These are phyloP conservation scores for Oropetium thomaeum DNA, from an alignment of 176 grass and related monocot species.

Conservation along the genomic window DNA sequence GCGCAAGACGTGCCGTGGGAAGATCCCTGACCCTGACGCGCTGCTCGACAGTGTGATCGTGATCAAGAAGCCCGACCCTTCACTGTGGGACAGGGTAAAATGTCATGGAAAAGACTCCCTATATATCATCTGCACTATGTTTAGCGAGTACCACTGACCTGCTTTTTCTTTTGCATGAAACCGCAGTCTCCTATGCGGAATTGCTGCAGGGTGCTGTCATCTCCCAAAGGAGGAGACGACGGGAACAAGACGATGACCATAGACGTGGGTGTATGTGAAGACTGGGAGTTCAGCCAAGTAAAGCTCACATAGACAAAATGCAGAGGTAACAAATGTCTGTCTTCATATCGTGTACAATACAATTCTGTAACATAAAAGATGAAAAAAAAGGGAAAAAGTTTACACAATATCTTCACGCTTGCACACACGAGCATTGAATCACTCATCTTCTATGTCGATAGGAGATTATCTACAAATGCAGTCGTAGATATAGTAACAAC, in stretches of 20 bases:
- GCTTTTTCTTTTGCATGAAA: background rate
- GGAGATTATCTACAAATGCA: constrained; percentile 5
- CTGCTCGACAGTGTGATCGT: constrained; percentile 68
- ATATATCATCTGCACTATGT: too few species aligned
- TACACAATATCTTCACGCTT: background rate
- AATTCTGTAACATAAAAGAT: background rate
- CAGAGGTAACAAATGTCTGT: constrained; percentile 9
- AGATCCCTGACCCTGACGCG: constrained; percentile 77
- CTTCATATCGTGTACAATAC: background rate
- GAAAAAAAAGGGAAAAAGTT: background rate
- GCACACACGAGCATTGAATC: background rate
- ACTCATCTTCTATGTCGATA: background rate
- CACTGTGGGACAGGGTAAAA: constrained; percentile 84
- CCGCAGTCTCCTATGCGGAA: constrained; percentile 80
- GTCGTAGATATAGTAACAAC: background rate
- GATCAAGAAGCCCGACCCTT: constrained; percentile 75
- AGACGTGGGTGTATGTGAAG: constrained; percentile 67
- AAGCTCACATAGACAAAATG: constrained; percentile 2
- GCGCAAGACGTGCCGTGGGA: constrained; percentile 72
- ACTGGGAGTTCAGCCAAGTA: constrained; percentile 60
- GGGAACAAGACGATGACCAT: constrained; percentile 64
- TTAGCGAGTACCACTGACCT: background rate
- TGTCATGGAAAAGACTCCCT: too few species aligned
- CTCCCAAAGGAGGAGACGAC: constrained; percentile 33
- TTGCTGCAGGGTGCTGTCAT: constrained; percentile 69